Evolutionary conservation across 2,329 filamentous ascomycete species (phyloP).

Genomic region (Calonectria hongkongensis): DNA sequence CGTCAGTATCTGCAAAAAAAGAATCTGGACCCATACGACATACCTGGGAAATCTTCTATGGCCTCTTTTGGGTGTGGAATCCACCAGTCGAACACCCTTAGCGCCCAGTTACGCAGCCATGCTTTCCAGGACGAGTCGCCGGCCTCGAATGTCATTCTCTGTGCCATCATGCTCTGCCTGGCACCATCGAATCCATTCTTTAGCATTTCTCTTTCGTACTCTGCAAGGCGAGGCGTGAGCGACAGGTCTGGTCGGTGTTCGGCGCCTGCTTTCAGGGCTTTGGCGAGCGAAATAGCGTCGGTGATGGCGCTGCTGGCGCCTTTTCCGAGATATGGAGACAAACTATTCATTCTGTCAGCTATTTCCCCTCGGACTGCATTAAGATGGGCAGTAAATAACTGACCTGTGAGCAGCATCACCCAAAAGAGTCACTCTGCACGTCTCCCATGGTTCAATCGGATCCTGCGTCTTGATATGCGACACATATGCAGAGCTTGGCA

Average conservation of each 20-base stretch:
- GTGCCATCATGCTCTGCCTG: not conserved
- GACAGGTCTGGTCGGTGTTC: not conserved
- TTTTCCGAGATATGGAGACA: slow-evolving; percentile 1
- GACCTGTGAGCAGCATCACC: not conserved
- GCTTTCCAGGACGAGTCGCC: not conserved
- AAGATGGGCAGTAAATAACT: not conserved
- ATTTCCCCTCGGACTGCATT: not conserved
- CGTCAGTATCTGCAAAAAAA: not conserved
- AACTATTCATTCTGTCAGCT: not conserved
- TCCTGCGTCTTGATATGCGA: slow-evolving; percentile 1
- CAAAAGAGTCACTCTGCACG: not conserved
- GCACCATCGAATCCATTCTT: not conserved
- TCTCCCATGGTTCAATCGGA: not conserved
- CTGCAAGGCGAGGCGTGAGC: not conserved
- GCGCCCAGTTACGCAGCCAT: not conserved
- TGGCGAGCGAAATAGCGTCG: not conserved
- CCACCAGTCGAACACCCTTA: not conserved
- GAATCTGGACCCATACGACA: not conserved
- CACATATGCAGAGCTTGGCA: not conserved
- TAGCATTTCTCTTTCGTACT: not conserved
- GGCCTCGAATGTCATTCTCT: not conserved
- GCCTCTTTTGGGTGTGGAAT: not conserved
- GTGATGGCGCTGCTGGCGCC: not conserved
- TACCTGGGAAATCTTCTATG: not conserved
- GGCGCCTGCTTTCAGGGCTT: not conserved